Conservation (phyloP, 495 filamentous ascomycete genomes). For the Corynascus novoguineensis region DNA sequence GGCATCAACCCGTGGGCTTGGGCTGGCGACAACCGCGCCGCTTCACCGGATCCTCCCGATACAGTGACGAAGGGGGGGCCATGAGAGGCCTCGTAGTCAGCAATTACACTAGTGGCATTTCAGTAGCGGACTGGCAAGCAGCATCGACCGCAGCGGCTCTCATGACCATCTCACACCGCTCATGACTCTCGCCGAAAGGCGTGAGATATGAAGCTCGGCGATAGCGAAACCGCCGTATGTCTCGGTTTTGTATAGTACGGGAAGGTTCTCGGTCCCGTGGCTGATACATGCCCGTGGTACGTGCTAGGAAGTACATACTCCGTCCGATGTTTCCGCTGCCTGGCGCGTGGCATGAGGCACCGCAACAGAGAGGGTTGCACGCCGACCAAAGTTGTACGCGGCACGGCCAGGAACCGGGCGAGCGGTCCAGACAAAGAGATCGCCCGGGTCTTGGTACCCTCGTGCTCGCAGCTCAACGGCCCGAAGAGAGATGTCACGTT, state of each 20-base stretch:
- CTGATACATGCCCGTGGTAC: no score
- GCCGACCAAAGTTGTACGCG: not conserved
- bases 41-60: not conserved
- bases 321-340: constrained; percentile 7
- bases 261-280: not conserved
- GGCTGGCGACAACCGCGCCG: not conserved
- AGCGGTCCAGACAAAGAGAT: not conserved
- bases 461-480: not conserved
- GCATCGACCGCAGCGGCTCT: not conserved
- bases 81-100: not conserved
- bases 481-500: constrained; percentile 4
- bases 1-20: not conserved
- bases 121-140: not conserved
- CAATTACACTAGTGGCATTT: not conserved
- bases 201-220: not conserved
- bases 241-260: not conserved
- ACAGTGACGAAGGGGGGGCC: not conserved
- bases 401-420: constrained; percentile 5
- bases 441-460: not conserved
- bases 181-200: not conserved
- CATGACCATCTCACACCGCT: not conserved
- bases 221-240: not conserved
- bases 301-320: not conserved
- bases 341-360: constrained; percentile 1
- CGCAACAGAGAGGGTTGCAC: not conserved